phyloP scores from a whole-genome alignment of 2,329 filamentous ascomycete species.

The Hypoxylon rubiginosum region DNA sequence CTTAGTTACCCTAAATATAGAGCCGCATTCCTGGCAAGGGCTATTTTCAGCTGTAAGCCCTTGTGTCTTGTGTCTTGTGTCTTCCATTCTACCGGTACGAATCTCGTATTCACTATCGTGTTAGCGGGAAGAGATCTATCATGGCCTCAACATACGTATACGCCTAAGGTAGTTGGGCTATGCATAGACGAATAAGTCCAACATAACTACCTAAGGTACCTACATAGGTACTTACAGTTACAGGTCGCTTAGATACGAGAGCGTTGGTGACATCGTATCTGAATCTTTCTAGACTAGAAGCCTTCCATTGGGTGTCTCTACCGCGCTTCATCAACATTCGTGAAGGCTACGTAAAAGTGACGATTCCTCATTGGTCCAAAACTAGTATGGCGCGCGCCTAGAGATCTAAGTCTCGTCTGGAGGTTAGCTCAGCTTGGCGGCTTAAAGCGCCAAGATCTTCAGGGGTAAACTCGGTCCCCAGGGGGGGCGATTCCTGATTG shows the following conservation, averaged over 20 bases:
- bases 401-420: slow-evolving; percentile 23
- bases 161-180: too few relatives aligned
- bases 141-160: too few relatives aligned
- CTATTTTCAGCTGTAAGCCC: too few relatives aligned
- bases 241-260: background rate
- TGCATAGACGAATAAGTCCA: too few relatives aligned
- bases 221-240: background rate
- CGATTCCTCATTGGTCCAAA: slow-evolving; percentile 15
- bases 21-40: too few relatives aligned
- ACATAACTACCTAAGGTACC: too few relatives aligned
- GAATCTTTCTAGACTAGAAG: background rate
- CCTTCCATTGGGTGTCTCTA: background rate
- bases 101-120: too few relatives aligned
- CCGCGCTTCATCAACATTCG: background rate
- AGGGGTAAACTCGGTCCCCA: slow-evolving; percentile 34
- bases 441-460: slow-evolving; percentile 39
- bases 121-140: too few relatives aligned
- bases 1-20: too few relatives aligned
- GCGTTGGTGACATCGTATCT: background rate
- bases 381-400: slow-evolving; percentile 35
- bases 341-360: background rate
- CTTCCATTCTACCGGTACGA: too few relatives aligned
- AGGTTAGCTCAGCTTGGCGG: slow-evolving; percentile 33
- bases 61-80: too few relatives aligned
- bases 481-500: slow-evolving; percentile 18